Conservation (phyloP, 495 filamentous ascomycete genomes). For the Trichocladium uniseriatum region DNA sequence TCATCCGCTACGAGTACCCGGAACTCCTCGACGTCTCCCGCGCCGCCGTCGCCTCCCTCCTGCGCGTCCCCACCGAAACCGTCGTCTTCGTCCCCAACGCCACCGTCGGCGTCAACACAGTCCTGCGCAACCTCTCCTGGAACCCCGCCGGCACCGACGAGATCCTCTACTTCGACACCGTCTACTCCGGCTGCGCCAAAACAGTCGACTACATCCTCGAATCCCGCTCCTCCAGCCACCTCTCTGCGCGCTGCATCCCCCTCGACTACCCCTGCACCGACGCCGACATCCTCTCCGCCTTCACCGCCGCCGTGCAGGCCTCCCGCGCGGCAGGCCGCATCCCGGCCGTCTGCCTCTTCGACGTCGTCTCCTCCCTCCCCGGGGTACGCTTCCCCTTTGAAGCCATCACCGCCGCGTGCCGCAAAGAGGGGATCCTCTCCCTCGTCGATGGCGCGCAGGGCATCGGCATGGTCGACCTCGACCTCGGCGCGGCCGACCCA, state of each 20-base stretch:
- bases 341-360: conserved; percentile 60
- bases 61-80: conserved; percentile 53
- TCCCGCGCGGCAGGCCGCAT: conserved; percentile 37
- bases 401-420: conserved; percentile 49
- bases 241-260: conserved; percentile 30
- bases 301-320: conserved; percentile 39
- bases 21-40: conserved; percentile 54
- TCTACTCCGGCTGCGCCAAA: conserved; percentile 70
- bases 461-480: conserved; percentile 63
- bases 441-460: conserved; percentile 78
- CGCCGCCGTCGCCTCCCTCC: conserved; percentile 48
- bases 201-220: conserved; percentile 61
- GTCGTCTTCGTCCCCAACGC: conserved; percentile 76
- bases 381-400: conserved; percentile 76
- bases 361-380: conserved; percentile 65
- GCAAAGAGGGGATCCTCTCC: conserved; percentile 50
- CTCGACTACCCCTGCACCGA: conserved; percentile 51
- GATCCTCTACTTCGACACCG: conserved; percentile 60
- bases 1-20: conserved; percentile 56
- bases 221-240: conserved; percentile 26
- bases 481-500: conserved; percentile 53
- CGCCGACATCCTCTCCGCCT: conserved; percentile 44
- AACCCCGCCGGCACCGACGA: conserved; percentile 43
- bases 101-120: conserved; percentile 69
- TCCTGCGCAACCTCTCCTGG: conserved; percentile 62